phyloP scores from a whole-genome alignment of 2,329 filamentous ascomycete species.

The Sporothrix euskadiensis region DNA sequence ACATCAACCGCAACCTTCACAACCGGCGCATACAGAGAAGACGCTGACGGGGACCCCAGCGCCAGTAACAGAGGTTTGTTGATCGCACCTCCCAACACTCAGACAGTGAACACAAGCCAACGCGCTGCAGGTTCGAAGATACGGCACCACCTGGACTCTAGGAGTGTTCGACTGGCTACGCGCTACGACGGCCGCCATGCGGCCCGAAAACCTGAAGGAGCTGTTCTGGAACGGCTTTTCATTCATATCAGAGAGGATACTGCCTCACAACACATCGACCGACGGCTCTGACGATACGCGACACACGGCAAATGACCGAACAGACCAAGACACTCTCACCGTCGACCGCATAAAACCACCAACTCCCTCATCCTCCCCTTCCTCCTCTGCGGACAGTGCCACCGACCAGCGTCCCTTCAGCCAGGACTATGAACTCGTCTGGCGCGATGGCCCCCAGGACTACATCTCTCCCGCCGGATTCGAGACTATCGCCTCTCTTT shows the following conservation, averaged over 20 bases:
- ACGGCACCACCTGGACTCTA: background rate
- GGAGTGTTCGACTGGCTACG: constrained; percentile 27
- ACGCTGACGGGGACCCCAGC: background rate
- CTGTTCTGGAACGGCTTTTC: constrained; percentile 31
- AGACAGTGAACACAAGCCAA: background rate
- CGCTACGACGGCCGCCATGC: constrained; percentile 30
- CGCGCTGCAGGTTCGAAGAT: constrained; percentile 13
- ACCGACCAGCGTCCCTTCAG: background rate
- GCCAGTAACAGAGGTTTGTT: constrained; percentile 20
- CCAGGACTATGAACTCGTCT: constrained; percentile 34
- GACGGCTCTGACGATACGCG: background rate
- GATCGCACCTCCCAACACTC: background rate
- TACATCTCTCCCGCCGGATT: constrained; percentile 35
- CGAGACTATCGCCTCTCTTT: constrained; percentile 29
- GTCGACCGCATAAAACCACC: constrained; percentile 31
- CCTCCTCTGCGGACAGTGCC: background rate
- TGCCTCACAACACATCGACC: constrained; percentile 7
- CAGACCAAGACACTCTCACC: constrained; percentile 10
- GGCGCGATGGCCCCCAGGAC: constrained; percentile 34
- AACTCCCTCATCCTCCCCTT: background rate
- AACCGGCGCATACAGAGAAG: constrained; percentile 3
- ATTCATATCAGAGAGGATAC: constrained; percentile 30
- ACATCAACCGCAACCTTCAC: background rate
- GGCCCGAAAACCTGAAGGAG: constrained; percentile 28
- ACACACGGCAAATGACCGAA: background rate